phyloP scores from a whole-genome alignment of 1,284 basidiomycete species.

The Ustilago bromivora region DNA sequence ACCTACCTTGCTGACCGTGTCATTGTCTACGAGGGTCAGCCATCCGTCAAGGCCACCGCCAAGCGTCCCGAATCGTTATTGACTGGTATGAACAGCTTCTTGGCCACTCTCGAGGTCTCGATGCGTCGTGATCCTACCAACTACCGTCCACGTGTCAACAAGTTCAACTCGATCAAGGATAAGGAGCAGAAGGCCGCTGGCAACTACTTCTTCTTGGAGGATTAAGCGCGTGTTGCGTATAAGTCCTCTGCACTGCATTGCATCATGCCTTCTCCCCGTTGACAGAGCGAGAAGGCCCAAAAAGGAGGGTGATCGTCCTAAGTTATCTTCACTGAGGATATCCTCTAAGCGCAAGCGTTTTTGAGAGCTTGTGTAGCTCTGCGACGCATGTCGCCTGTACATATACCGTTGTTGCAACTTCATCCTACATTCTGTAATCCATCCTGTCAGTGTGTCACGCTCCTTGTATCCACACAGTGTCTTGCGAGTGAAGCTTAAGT shows the following conservation, averaged over 20 bases:
- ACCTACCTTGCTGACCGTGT: conserved; percentile 68
- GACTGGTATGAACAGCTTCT: conserved; percentile 69
- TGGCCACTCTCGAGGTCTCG: conserved; percentile 65
- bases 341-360: neutral
- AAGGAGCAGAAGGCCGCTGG: conserved; percentile 69
- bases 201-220: conserved; percentile 69
- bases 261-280: neutral
- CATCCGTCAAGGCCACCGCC: conserved; percentile 65
- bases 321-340: neutral
- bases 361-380: neutral
- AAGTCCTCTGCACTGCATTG: conserved; percentile 1
- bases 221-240: conserved; percentile 31
- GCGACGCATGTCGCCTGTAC: neutral
- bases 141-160: conserved; percentile 68
- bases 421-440: neutral
- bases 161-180: conserved; percentile 69
- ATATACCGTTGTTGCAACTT: conserved; percentile 1
- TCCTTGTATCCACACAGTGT: neutral
- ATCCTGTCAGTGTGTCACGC: neutral
- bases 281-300: neutral
- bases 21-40: conserved; percentile 68
- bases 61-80: conserved; percentile 65
- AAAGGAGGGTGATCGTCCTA: neutral
- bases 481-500: neutral
- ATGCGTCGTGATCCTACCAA: conserved; percentile 69